phyloP scores from a whole-genome alignment of 345 rosid species.

The Camelina sativa region DNA sequence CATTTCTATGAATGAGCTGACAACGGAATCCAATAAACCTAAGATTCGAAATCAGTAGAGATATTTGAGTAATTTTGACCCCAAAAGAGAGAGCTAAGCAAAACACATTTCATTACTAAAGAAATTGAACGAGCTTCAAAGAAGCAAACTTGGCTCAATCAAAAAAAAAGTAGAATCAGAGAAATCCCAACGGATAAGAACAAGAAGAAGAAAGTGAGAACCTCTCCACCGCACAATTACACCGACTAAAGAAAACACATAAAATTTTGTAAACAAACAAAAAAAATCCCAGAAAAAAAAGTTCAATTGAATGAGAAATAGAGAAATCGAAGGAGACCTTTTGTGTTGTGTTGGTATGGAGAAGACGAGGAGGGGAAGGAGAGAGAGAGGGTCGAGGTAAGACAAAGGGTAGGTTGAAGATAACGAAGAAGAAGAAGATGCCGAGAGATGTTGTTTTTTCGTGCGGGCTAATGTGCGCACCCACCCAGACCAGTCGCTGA shows the following conservation, averaged over 20 bases:
- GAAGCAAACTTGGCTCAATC: slow-evolving; percentile 18
- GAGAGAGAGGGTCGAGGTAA: slow-evolving; percentile 46
- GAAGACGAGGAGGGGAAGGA: slow-evolving; percentile 20
- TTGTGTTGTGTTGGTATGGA: background rate
- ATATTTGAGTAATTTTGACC: background rate
- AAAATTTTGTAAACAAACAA: background rate
- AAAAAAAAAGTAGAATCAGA: background rate
- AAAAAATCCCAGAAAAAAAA: background rate
- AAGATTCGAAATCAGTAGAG: background rate
- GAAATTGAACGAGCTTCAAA: background rate
- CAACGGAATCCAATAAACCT: slow-evolving; percentile 9
- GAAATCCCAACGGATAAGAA: background rate
- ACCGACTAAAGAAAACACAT: background rate
- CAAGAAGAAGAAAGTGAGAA: background rate
- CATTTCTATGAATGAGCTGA: slow-evolving; percentile 11
- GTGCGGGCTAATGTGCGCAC: slow-evolving; percentile 20
- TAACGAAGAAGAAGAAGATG: slow-evolving; percentile 38
- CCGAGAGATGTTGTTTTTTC: background rate
- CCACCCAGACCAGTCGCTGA: background rate
- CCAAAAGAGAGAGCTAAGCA: background rate
- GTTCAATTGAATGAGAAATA: background rate
- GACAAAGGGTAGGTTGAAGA: slow-evolving; percentile 40
- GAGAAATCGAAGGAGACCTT: slow-evolving; percentile 20
- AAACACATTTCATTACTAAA: background rate
- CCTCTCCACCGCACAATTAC: background rate